Percentiles rank a stretch among this genome's conserved stretches.
phyloP scores from a whole-genome alignment of 345 rosid species.

The Dimocarpus longan region DNA sequence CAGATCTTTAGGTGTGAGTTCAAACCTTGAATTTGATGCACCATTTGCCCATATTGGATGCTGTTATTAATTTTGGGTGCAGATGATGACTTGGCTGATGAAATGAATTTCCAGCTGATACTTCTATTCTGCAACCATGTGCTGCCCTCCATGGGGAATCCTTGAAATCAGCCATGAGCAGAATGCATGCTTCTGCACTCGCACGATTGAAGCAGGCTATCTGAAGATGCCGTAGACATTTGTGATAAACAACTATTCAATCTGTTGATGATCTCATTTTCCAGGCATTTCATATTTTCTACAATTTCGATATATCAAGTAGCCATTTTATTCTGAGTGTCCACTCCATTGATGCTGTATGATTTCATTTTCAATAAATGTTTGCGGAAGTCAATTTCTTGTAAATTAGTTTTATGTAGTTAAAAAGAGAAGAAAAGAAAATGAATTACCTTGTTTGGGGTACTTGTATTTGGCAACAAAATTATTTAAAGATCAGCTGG shows the following conservation, averaged over 20 bases:
- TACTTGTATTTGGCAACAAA: too few relatives aligned
- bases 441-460: too few relatives aligned
- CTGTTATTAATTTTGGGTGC: constrained; percentile 61
- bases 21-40: constrained; percentile 8
- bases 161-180: constrained; percentile 66
- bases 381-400: too few relatives aligned
- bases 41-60: not conserved
- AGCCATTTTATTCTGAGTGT: too few relatives aligned
- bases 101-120: constrained; percentile 75
- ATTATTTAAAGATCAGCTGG: too few relatives aligned
- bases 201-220: constrained; percentile 86
- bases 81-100: constrained; percentile 66
- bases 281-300: constrained; percentile 12
- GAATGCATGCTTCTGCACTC: constrained; percentile 86
- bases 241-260: not conserved
- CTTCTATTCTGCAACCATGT: constrained; percentile 72
- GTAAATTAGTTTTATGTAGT: too few relatives aligned
- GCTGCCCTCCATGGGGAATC: constrained; percentile 84
- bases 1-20: constrained; percentile 73
- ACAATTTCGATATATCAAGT: constrained; percentile 1
- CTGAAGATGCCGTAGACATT: constrained; percentile 66
- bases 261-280: constrained; percentile 14
- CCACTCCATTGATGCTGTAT: too few relatives aligned
- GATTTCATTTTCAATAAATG: too few relatives aligned
- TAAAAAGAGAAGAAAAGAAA: too few relatives aligned